A percentile compares a stretch with the other conserved stretches of the same genome.
phyloP scores from a whole-genome alignment of 2,329 filamentous ascomycete genomes.

The Pseudogymnoascus sp. region DNA sequence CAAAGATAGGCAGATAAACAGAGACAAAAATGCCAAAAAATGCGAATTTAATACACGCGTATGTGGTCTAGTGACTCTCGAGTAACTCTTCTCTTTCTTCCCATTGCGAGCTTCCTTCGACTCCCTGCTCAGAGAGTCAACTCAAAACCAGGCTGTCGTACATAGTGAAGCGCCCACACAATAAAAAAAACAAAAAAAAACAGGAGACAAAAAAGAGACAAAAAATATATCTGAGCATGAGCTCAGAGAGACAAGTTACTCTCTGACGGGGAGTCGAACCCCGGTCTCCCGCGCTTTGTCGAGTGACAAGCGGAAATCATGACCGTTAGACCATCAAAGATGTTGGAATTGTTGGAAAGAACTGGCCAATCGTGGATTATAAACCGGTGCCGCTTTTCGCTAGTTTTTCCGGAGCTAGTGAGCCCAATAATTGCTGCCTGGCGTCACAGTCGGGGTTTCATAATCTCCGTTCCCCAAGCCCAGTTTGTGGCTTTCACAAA shows the following conservation, averaged over 20 bases:
- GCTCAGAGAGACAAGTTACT: conserved; percentile 13
- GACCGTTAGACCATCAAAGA: conserved; percentile 23
- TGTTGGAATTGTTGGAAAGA: neutral
- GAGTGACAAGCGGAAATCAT: conserved; percentile 22
- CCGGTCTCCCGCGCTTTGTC: conserved; percentile 21
- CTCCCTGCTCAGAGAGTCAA: neutral
- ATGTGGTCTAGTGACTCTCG: no score
- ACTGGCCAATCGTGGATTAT: neutral
- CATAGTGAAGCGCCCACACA: neutral
- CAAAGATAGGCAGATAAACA: neutral
- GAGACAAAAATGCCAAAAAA: neutral
- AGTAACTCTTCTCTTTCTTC: neutral
- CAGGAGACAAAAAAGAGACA: no score
- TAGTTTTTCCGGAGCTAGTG: neutral
- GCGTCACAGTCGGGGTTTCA: neutral
- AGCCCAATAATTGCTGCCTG: neutral
- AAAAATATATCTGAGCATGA: conserved; percentile 9
- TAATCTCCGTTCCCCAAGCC: neutral
- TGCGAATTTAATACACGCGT: neutral
- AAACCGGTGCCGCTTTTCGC: neutral
- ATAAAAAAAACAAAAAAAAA: neutral
- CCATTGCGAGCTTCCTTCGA: neutral
- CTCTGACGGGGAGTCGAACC: conserved; percentile 23
- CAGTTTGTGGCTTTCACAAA: neutral
- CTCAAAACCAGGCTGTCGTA: no score